Conservation (phyloP, 2,329 filamentous ascomycete species). For the Clonostachys solani region DNA sequence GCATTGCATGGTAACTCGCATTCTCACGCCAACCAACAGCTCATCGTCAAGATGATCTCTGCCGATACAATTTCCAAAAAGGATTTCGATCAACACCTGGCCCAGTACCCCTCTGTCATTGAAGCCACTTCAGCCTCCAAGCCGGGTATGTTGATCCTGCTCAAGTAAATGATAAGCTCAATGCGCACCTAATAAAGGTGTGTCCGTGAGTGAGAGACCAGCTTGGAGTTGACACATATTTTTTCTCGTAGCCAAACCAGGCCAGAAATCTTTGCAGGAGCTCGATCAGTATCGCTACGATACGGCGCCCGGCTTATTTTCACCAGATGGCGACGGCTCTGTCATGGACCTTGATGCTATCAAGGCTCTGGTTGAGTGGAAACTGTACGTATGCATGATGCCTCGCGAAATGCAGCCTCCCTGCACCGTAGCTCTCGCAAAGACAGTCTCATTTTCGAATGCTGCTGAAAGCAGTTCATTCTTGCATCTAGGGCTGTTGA, state of each 20-base stretch:
- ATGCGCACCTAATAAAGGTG: no score
- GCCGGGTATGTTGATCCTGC: slow-evolving; percentile 25
- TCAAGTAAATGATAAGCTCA: no score
- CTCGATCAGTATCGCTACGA: slow-evolving; percentile 59
- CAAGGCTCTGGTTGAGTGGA: slow-evolving; percentile 63
- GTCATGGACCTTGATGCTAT: slow-evolving; percentile 54
- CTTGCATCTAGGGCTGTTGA: no score
- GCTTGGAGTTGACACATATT: no score
- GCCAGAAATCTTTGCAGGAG: slow-evolving; percentile 46
- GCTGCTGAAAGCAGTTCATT: no score
- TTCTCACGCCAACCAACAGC: no score
- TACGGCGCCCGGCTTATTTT: slow-evolving; percentile 43
- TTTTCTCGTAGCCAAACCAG: slow-evolving; percentile 33
- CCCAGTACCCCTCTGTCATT: slow-evolving; percentile 33
- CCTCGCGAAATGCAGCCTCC: neutral
- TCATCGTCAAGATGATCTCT: neutral
- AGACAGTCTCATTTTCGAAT: no score
- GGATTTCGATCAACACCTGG: slow-evolving; percentile 28
- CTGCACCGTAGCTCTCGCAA: no score
- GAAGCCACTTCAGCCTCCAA: slow-evolving; percentile 39
- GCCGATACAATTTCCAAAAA: slow-evolving; percentile 13
- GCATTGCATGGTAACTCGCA: no score
- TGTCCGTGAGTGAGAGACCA: no score
- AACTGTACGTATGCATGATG: slow-evolving; percentile 50
- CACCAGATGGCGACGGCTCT: slow-evolving; percentile 19